These are phyloP conservation scores for Salvia hispanica DNA, from an alignment of 257 asterid species.

Conservation along the genomic window DNA sequence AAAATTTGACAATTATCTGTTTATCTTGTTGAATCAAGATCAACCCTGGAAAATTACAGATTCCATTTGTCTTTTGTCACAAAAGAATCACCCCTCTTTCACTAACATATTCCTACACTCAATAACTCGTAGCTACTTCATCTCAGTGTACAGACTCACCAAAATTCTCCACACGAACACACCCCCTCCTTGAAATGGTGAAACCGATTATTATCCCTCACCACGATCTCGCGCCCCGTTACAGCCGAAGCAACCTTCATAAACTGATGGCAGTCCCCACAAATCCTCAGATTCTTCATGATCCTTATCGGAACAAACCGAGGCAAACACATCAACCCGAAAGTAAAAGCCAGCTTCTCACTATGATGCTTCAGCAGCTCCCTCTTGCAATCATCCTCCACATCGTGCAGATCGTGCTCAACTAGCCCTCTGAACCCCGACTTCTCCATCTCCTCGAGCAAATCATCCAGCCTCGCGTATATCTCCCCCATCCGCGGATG, in stretches of 20 bases:
- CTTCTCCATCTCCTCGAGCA: constrained; percentile 61
- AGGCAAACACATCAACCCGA: constrained; percentile 75
- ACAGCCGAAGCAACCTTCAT: constrained; percentile 78
- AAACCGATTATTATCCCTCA: constrained; percentile 84
- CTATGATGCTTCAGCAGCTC: constrained; percentile 79
- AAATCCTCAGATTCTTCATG: constrained; percentile 90
- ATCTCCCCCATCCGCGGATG: constrained; percentile 74
- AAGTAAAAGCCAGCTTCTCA: constrained; percentile 85
- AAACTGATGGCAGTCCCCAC: constrained; percentile 93
- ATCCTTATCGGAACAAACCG: constrained; percentile 67
- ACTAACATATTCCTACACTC: background rate
- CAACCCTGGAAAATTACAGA: background rate
- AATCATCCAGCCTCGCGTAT: constrained; percentile 55
- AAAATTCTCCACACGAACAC: constrained; percentile 90
- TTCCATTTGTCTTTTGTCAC: background rate
- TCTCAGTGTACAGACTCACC: constrained; percentile 40
- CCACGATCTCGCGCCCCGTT: constrained; percentile 63
- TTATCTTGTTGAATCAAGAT: background rate
- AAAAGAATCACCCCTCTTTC: background rate
- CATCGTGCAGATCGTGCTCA: constrained; percentile 82
- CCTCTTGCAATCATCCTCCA: constrained; percentile 64
- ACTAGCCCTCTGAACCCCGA: constrained; percentile 65
- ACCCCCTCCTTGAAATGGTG: constrained; percentile 73
- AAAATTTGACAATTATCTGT: no score
- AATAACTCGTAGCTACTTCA: background rate